Conservation (phyloP, 805 yeast genomes). For the Ascoidea rubescens region DNA sequence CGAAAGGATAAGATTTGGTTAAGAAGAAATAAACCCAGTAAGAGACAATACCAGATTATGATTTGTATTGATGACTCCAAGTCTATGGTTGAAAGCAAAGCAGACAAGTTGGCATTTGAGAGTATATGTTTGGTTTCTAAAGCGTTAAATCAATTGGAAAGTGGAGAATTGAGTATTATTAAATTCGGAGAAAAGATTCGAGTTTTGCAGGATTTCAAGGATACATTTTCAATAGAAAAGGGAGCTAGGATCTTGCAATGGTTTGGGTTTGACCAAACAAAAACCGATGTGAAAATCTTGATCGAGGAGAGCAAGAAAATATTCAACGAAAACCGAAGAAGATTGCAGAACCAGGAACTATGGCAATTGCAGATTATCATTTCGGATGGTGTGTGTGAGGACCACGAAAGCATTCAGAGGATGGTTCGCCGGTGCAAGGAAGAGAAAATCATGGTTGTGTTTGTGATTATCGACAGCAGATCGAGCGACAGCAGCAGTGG, state of each 20-base stretch:
- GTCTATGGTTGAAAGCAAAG: slow-evolving; percentile 89
- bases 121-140: slow-evolving; percentile 88
- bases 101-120: slow-evolving; percentile 86
- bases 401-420: slow-evolving; percentile 70
- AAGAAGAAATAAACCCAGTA: slow-evolving; percentile 92
- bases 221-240: slow-evolving; percentile 61
- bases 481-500: slow-evolving; percentile 18
- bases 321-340: slow-evolving; percentile 45
- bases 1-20: slow-evolving; percentile 97
- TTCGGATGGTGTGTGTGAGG: slow-evolving; percentile 96
- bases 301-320: slow-evolving; percentile 59
- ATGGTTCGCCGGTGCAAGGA: slow-evolving; percentile 88
- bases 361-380: slow-evolving; percentile 92
- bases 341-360: slow-evolving; percentile 40
- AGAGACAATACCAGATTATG: slow-evolving; percentile 95
- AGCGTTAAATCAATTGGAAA: slow-evolving; percentile 85
- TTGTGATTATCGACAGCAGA: slow-evolving; percentile 86
- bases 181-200: slow-evolving; percentile 77
- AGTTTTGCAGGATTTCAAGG: slow-evolving; percentile 82
- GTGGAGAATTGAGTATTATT: slow-evolving; percentile 84
- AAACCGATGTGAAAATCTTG: slow-evolving; percentile 70
- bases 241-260: slow-evolving; percentile 78
- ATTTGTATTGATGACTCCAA: slow-evolving; percentile 94
- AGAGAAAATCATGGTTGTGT: slow-evolving; percentile 85
- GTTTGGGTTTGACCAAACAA: slow-evolving; percentile 81